Conservation (phyloP, 257 asterid genomes). For the Thymus mandschuricus region DNA sequence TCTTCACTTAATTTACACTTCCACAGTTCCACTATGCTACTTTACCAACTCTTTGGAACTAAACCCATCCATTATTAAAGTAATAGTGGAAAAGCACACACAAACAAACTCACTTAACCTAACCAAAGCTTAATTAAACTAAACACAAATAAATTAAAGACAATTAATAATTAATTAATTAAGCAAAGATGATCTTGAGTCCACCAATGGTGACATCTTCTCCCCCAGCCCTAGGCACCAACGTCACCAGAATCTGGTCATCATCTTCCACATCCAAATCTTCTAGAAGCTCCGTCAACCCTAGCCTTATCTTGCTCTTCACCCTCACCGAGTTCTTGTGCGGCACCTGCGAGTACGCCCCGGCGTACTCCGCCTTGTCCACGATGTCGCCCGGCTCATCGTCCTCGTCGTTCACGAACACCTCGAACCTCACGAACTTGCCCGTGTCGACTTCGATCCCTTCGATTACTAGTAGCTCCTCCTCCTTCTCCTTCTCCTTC, state of each 20-base stretch:
- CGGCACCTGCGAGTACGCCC: constrained; percentile 43
- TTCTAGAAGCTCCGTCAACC: constrained; percentile 45
- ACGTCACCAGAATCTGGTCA: constrained; percentile 47
- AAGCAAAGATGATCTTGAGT: constrained; percentile 42
- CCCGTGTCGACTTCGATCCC: constrained; percentile 43
- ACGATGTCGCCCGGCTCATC: constrained; percentile 33
- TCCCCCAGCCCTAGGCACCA: constrained; percentile 48
- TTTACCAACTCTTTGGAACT: no score
- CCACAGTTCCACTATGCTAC: no score
- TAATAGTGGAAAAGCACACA: no score
- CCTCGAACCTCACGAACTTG: constrained; percentile 46
- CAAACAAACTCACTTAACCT: no score
- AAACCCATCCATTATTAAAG: no score
- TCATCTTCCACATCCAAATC: constrained; percentile 53
- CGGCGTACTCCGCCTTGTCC: constrained; percentile 55
- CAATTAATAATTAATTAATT: no score
- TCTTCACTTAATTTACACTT: no score
- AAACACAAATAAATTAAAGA: no score
- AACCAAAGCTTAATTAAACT: no score
- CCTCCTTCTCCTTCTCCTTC: constrained; percentile 36
- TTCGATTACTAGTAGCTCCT: constrained; percentile 50
- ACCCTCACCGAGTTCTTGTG: constrained; percentile 35
- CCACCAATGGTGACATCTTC: constrained; percentile 44
- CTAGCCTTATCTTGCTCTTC: constrained; percentile 36
- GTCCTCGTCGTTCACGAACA: constrained; percentile 53